Base-by-base conservation (phyloP, 176 grass and related monocot genomes). In the Rhynchospora tenuis region DNA sequence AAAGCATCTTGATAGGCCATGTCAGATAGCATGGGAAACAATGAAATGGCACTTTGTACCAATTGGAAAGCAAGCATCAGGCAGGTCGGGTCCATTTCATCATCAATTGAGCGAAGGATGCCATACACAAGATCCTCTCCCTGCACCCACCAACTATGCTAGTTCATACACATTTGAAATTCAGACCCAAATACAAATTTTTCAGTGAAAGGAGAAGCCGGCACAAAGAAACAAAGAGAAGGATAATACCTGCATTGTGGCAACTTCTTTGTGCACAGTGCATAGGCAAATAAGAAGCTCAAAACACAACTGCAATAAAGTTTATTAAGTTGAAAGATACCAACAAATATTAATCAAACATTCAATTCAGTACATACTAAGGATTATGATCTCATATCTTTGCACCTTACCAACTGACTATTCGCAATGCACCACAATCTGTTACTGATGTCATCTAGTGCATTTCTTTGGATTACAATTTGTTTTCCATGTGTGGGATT, bases 11-110 rank as follows among this genome's bases (percentile, higher is more conserved):
- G 88, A 31, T 79, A 84, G 71, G 86, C 82, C 65, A 82, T 63
- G 91, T 81, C 86, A 88, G 95, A 91, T 10, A 88, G 78, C 82
- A 77, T 87, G 38, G 86, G 78, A 87, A 94, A 91, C 55, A 94
- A 51, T 61, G 83, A 85, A 83, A 92, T 91, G 42, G 89, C 83
- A 84, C 65, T 80, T 88, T 88, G 90, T 50, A 93, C 87, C 55
- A 94, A 57, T 90, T 79, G 83, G 86, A 98, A 98, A 64, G 85
- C 86, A 84, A 91, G 87, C 73, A 93, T 93, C 89, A 98, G 81
- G 86, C 95, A 98, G 45, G 87, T 73, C 65, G 95, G 89, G 66
- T 93, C 92, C 31, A 91, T 93, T 91, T 98, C 95, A 88, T 94
- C 89, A 80, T 98, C 95, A 86, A 98, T 73, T 79, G 95, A 83